Base-by-base conservation (phyloP, 2,329 filamentous ascomycete species). In the Paecilomyces sp. region DNA sequence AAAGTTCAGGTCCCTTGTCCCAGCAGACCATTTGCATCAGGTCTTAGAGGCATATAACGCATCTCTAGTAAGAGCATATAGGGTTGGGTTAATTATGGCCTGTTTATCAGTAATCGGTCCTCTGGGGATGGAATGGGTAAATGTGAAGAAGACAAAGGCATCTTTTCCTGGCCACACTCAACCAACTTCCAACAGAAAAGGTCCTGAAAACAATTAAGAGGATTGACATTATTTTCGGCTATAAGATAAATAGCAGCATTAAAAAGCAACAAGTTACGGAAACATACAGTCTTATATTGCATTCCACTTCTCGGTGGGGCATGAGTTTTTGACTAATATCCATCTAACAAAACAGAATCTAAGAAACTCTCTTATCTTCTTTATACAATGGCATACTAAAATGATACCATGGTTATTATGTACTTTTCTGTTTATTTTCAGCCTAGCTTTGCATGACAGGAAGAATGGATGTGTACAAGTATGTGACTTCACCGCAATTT, bases 121-220 rank as follows among this genome's bases (percentile, higher is more conserved):
- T 30, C 34, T 55, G 6, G 52, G 33, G 12, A 55, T 58, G 57
- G 52, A 58, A 54, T 58, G 57, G 57, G 34, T 25, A 9, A 57
- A 28, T 47, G 55, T 57, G n/a, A 57, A 51, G n/a, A 57, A 51
- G 34, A n/a, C 33, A 8, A 36, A 36, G 8, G 9, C 33, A 15
- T 15, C 33, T 12, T 3, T 4, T 11, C 33, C 13, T 11, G 33
- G 9, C 9, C 3, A 36, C 33, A 36, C 33, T 12, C 33, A 36
- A 11, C 1, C 4, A 12, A 3, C 33, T 36, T 11, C 11, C 3
- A 8, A 36, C 33, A 36, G 33, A 36, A 36, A 36, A 15, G 33
- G 25, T 6, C 25, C 6, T 3, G 25, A 28, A 6, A 28, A 28
- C 25, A 28, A 28, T 28, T 2, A 28, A 4, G 25, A 28, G 25